Conservation (phyloP, 129 eudicot species). For the sunflower (Helianthus annuus) region HanXRQr2.0-SUNRISE NC_035438.2:43007473-43007972, state of each 20-base stretch:
- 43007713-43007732: slow-evolving; percentile 10
- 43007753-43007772: slow-evolving; percentile 2
- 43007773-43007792: background rate
- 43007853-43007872: slow-evolving; percentile 49
- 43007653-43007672: slow-evolving; percentile 17
- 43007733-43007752: slow-evolving; percentile 26
- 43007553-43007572: slow-evolving; percentile 27
- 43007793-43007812: slow-evolving; percentile 20
- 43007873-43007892: slow-evolving; percentile 52
- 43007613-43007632: slow-evolving; percentile 42
- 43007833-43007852: slow-evolving; percentile 59
- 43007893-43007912: slow-evolving; percentile 55
- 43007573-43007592: slow-evolving; percentile 50
- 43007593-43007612: slow-evolving; percentile 46
- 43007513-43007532: slow-evolving; percentile 28
- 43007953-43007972: slow-evolving; percentile 15
- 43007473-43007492: slow-evolving; percentile 43
- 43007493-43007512: slow-evolving; percentile 34
- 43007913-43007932: slow-evolving; percentile 4
- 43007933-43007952: slow-evolving; percentile 25
- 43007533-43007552: slow-evolving; percentile 33
- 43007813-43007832: slow-evolving; percentile 17
- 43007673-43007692: no score
- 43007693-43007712: slow-evolving; percentile 18
- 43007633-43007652: slow-evolving; percentile 34